A percentile compares a stretch with the other conserved stretches of the same genome.
These are phyloP conservation scores for Jackrogersella multiformis DNA, from an alignment of 495 filamentous ascomycete species.

Conservation along the genomic window DNA sequence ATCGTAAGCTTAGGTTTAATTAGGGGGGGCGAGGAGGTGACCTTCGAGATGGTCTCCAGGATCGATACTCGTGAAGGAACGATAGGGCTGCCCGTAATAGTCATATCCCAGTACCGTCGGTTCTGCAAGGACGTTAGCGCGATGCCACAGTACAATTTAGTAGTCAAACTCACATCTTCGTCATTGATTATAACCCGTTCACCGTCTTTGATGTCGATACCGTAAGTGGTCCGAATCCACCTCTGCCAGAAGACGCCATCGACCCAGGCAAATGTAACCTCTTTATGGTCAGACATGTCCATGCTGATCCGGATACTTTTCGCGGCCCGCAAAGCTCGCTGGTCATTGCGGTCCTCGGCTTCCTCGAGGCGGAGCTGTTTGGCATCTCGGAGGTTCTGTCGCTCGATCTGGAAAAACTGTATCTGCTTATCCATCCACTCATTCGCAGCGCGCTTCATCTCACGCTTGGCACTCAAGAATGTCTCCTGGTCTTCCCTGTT, in stretches of 20 bases:
- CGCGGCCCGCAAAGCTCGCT: slow-evolving; percentile 83
- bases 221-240: slow-evolving; percentile 94
- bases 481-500: slow-evolving; percentile 81
- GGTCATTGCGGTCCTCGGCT: slow-evolving; percentile 91
- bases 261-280: slow-evolving; percentile 97
- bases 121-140: slow-evolving; percentile 62
- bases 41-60: slow-evolving; percentile 89
- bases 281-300: slow-evolving; percentile 83
- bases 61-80: slow-evolving; percentile 92
- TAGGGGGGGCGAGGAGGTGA: slow-evolving; percentile 74
- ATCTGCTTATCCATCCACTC: slow-evolving; percentile 99
- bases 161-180: slow-evolving; percentile 78
- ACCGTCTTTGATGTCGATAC: slow-evolving; percentile 82
- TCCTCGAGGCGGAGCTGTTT: slow-evolving; percentile 97
- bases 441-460: slow-evolving; percentile 93
- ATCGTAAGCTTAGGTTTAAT: slow-evolving; percentile 89
- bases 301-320: slow-evolving; percentile 93
- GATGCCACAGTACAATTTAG: not conserved
- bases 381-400: slow-evolving; percentile 88
- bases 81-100: slow-evolving; percentile 85
- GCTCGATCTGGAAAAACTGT: slow-evolving; percentile 86
- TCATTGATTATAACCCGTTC: slow-evolving; percentile 97
- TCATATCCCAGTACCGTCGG: slow-evolving; percentile 93
- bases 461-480: slow-evolving; percentile 79
- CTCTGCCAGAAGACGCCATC: slow-evolving; percentile 97